Base-by-base conservation (phyloP, 345 rosid species). In the Dipteronia sinensis region DNA sequence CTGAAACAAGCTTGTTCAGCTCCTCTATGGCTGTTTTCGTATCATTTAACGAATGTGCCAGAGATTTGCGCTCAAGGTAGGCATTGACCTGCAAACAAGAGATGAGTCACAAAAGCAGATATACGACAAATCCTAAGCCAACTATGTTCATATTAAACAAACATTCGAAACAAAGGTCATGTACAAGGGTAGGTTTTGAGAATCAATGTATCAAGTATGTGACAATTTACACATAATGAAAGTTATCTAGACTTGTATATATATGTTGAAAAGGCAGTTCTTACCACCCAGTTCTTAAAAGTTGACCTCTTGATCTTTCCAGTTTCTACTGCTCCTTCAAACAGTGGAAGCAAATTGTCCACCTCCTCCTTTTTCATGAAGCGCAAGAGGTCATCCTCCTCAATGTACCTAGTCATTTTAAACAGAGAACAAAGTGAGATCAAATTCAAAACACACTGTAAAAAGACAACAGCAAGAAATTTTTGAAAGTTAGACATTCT, bases 1-100 rank as follows among this genome's bases (percentile, higher is more conserved):
- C 90, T 8, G 92, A 87, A 76, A 68, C 64, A 69, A 91, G 88
- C 82, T 38, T 89, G 84, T 89, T 91, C 65, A 91, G 87, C 80
- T 91, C 95, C 13, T 89, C 91, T 56, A 91, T 85, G 65, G 93
- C 93, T 61, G 95, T 91, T 83, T 89, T 89, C 10, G 90, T 85
- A 47, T 91, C 93, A 4, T 88, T 89, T 77, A 91, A 79, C 61
- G 93, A 84, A 77, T 83, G 93, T 10, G 86, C 92, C 61, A 91
- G 82, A 13, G 87, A 78, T 76, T 88, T 91, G 23, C 93, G 90
- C 29, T 87, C 95, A 34, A 79, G 72, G 78, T 87, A 91, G 31
- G 86, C 90, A 63, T 88, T 91, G 47, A 89, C 90, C 91, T 89
- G 88, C 65, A 80, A 20, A 64, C 62, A 25, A 72, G 53, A 66